Evolutionary conservation across 192 early-diverging fungal genomes (phyloP), one percentile per base, ranked within the genome.

Genomic region (Kickxella alabastrina): DNA sequence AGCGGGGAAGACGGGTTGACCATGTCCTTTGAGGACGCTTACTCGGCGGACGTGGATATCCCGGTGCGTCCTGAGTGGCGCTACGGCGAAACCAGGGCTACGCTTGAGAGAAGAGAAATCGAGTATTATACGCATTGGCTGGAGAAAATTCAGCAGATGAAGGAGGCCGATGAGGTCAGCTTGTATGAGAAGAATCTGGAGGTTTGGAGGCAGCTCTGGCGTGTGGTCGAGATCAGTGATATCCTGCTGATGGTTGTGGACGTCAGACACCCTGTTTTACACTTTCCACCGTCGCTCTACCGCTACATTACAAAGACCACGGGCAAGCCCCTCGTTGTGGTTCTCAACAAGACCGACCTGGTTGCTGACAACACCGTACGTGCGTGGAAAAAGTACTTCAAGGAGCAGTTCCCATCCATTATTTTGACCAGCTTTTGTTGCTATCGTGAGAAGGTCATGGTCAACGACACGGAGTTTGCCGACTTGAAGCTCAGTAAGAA

Each of bases 281-380:
- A 97, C 49, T 97, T 97, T 53, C 88, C 92, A 13, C 83, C 85
- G 3, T 83, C 89, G 5, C 82, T 97, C 6, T 93, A 92, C 77
- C 60, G 86, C 25, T 92, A 93, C 60, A 73, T 91, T 10, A 83
- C 87, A 14, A 80, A 88, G 21, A 77, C 83, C 18, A 68, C 88
- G 41, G 75, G 81, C 1, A 84, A 91, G 42, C 82, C 84, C n/a
- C 59, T 97, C 29, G 84, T 97, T 14, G 82, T 93, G 19, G 87
- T 97, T 3, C 84, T 97, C 46, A 97, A 92, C 72, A 97, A 96
- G 84, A 69, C 90, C n/a, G 93, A 97, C 60, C 65, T 97, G 45
- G 91, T 97, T 0, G 82, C 86, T 3, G 54, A 75, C 10, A 79
- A 77, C 31, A 93, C 89, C 3, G 79, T 91, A 6, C 66, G 72